phyloP scores from a whole-genome alignment of 495 filamentous ascomycete genomes.

The Xylaria flabelliformis region DNA sequence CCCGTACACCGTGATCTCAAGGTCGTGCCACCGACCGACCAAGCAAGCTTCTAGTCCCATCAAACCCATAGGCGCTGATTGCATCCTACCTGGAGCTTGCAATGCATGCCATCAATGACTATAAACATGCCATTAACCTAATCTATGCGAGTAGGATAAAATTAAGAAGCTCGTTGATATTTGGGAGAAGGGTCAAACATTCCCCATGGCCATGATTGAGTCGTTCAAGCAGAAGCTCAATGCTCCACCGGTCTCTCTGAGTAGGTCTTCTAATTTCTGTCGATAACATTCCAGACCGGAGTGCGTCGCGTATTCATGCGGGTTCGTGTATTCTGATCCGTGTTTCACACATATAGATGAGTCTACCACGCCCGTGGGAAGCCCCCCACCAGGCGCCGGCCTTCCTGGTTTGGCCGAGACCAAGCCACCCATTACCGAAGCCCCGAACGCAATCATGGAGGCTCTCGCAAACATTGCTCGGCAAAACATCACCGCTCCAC shows the following conservation, averaged over 20 bases:
- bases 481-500: constrained; percentile 70
- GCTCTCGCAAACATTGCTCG: constrained; percentile 86
- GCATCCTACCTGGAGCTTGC: not conserved
- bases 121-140: constrained; percentile 49
- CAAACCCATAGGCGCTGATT: constrained; percentile 1
- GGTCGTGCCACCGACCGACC: constrained; percentile 18
- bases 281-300: constrained; percentile 12
- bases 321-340: constrained; percentile 24
- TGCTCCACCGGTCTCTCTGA: constrained; percentile 57
- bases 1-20: constrained; percentile 41
- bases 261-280: constrained; percentile 62
- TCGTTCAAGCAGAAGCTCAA: constrained; percentile 86
- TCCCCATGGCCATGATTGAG: constrained; percentile 80
- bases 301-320: constrained; percentile 6
- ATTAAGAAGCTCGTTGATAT: constrained; percentile 96
- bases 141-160: constrained; percentile 76
- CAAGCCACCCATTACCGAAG: constrained; percentile 35
- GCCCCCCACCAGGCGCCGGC: constrained; percentile 67
- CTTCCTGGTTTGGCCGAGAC: constrained; percentile 39
- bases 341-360: constrained; percentile 48
- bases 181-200: constrained; percentile 94
- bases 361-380: constrained; percentile 83
- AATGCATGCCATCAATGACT: constrained; percentile 16
- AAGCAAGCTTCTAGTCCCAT: constrained; percentile 19
- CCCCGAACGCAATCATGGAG: constrained; percentile 76